Conservation (phyloP, 805 yeast species). For the Geotrichum ghanense region DNA sequence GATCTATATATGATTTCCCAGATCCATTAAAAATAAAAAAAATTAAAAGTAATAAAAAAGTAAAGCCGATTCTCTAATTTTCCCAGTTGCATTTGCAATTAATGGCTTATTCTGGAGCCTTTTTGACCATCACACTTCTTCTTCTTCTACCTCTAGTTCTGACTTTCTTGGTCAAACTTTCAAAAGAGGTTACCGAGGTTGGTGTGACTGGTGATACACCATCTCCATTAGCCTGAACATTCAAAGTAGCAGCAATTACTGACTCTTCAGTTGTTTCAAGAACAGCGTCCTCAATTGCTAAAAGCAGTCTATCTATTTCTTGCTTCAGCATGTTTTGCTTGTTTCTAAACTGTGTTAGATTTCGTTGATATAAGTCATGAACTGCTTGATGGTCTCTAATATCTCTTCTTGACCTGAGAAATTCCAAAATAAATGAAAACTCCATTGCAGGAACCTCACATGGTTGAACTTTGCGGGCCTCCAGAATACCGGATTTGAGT, state of each 20-base stretch:
- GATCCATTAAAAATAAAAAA: too few relatives aligned
- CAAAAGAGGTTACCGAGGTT: background rate
- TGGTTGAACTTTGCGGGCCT: constrained; percentile 1
- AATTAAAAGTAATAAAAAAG: too few relatives aligned
- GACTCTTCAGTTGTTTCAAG: background rate
- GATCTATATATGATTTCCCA: too few relatives aligned
- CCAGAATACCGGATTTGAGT: background rate
- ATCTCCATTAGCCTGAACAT: background rate
- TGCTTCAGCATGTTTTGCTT: background rate
- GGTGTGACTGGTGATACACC: background rate
- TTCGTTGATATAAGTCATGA: background rate
- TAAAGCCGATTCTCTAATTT: too few relatives aligned
- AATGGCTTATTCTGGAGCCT: too few relatives aligned
- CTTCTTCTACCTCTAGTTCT: constrained; percentile 2
- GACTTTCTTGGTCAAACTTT: background rate
- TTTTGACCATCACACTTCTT: constrained; percentile 1
- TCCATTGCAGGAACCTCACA: constrained; percentile 1
- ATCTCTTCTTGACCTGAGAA: background rate
- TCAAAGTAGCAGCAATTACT: background rate
- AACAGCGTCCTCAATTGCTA: background rate
- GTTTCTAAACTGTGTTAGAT: background rate
- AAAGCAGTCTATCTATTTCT: background rate
- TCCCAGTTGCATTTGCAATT: too few relatives aligned
- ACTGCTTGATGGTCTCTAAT: background rate
- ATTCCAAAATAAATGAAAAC: background rate